phyloP scores from a whole-genome alignment of 176 grass and related monocot species.

The Phragmites australis region DNA sequence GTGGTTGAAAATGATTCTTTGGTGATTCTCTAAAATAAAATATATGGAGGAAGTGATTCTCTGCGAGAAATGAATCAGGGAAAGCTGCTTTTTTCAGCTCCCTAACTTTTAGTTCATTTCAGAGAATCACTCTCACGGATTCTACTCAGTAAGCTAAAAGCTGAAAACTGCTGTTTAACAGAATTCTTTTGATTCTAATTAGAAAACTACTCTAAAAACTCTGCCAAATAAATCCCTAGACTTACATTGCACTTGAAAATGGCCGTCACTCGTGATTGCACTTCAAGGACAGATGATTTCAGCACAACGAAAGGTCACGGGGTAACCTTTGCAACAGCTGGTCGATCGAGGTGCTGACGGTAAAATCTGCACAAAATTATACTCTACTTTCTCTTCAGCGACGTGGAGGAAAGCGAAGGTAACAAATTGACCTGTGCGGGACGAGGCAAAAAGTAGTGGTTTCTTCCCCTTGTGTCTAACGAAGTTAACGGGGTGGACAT shows the following conservation, averaged over 20 bases:
- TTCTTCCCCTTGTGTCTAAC: conserved; percentile 15
- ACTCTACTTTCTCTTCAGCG: not conserved
- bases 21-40: too few relatives aligned
- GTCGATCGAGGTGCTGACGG: not conserved
- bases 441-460: conserved; percentile 33
- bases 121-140: too few relatives aligned
- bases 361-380: not conserved
- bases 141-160: too few relatives aligned
- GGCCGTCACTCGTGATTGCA: conserved; percentile 13
- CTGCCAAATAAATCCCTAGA: too few relatives aligned
- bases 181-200: too few relatives aligned
- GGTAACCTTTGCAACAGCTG: not conserved
- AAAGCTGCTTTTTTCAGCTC: too few relatives aligned
- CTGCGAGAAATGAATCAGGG: too few relatives aligned
- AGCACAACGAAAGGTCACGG: not conserved
- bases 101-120: too few relatives aligned
- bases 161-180: too few relatives aligned
- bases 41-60: too few relatives aligned
- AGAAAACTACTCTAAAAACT: too few relatives aligned
- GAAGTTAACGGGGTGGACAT: conserved; percentile 33
- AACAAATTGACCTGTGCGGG: not conserved
- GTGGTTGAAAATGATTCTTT: too few relatives aligned
- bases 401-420: not conserved
- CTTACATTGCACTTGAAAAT: not conserved
- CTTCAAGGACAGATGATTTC: not conserved